phyloP scores from a whole-genome alignment of 1,284 basidiomycete species.

The Ceratobasidium sp. region DNA sequence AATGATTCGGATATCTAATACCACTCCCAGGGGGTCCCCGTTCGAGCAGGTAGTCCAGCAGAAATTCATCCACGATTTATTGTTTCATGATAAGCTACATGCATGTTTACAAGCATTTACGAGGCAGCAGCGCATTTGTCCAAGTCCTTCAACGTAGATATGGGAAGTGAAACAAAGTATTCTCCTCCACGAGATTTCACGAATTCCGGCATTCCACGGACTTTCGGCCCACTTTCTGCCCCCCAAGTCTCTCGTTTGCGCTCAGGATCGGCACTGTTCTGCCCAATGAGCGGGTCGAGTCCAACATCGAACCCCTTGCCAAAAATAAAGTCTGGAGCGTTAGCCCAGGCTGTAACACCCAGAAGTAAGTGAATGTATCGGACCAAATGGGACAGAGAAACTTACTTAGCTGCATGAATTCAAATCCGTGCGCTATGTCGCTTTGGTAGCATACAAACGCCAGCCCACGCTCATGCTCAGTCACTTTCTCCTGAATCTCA shows the following conservation, averaged over 20 bases:
- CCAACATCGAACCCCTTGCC: neutral
- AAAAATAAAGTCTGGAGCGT: neutral
- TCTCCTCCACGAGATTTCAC: neutral
- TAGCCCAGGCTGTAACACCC: slow-evolving; percentile 1
- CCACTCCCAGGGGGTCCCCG: too few relatives aligned
- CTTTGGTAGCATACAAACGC: slow-evolving; percentile 13
- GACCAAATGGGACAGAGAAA: neutral
- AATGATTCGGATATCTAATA: too few relatives aligned
- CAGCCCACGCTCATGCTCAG: neutral
- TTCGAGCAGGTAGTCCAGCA: too few relatives aligned
- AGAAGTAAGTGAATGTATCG: neutral
- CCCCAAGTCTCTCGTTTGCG: neutral
- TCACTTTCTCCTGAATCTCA: neutral
- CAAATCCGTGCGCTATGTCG: neutral
- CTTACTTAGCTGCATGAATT: neutral
- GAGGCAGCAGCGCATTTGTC: too few relatives aligned
- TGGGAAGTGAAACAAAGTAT: neutral
- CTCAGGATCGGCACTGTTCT: neutral
- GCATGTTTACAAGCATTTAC: too few relatives aligned
- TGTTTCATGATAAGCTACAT: too few relatives aligned
- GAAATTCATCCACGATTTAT: too few relatives aligned
- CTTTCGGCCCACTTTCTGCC: neutral
- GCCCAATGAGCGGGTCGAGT: slow-evolving; percentile 4
- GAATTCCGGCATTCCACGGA: neutral
- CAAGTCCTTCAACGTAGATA: neutral